Base-by-base conservation (phyloP, 2,329 filamentous ascomycete genomes). In the Emericellopsis atlantica region DNA sequence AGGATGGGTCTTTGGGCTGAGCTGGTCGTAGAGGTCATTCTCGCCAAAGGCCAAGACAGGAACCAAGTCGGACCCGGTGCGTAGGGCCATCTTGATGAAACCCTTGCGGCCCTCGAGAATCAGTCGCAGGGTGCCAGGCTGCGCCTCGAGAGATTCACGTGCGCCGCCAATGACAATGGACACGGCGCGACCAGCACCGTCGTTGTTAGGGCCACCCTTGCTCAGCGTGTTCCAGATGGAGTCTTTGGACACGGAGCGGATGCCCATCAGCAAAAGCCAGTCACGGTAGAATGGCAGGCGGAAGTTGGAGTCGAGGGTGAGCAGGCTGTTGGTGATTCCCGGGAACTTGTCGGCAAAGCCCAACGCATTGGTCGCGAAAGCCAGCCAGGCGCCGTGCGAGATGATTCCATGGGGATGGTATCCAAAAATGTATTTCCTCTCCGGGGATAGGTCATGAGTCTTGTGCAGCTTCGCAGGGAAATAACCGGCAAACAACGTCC, bases 371-470 rank as follows among this genome's bases (percentile, higher is more conserved):
- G 90, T 96, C 4, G 74, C 84, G 54, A 96, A 96, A 5, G 89
- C 84, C 5, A 80, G 85, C 65, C 90, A 95, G 0, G 89, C 90
- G n/a, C 90, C 92, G 52, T 95, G 87, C 5, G 84, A 92, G 54
- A 98, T 95, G 59, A 98, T 96, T 21, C 92, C 90, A 56, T 98
- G 92, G 0, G 92, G 92, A 53, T 96, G 92, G 59, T 96, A 96
- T 36, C 90, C 90, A 52, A 98, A 88, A 47, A 98, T 88, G 64
- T 96, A 98, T 61, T 94, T 95, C 46, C 88, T 73, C 1, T 82
- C 87, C 0, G 87, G 74, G 18, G 84, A 75, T 6, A 98, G 74
- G 43, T 81, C 72, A 48, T 83, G 74, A 4, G 86, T 92, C 48
- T 92, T 86, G 65, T 96, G 88, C 32, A 98, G 72, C 43, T 75